phyloP scores from a whole-genome alignment of 495 filamentous ascomycete species.

The Xylaria grammica region DNA sequence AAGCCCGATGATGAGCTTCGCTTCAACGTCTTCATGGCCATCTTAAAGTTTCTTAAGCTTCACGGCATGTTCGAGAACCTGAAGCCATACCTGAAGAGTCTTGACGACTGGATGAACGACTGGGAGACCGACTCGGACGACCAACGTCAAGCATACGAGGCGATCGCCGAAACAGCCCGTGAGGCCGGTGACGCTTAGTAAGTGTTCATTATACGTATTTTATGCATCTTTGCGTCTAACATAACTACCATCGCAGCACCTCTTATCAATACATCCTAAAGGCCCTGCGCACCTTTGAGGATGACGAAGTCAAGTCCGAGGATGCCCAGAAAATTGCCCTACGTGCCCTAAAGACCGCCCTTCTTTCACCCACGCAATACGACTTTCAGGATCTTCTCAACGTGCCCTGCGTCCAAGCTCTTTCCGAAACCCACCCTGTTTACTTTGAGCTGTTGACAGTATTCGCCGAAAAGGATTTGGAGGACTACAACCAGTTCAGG shows the following conservation, averaged over 20 bases:
- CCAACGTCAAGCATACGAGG: slow-evolving; percentile 77
- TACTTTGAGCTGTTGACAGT: slow-evolving; percentile 92
- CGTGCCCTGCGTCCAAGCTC: slow-evolving; percentile 83
- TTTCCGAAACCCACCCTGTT: slow-evolving; percentile 78
- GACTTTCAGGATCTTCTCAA: slow-evolving; percentile 93
- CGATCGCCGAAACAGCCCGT: slow-evolving; percentile 76
- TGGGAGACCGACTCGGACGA: slow-evolving; percentile 87
- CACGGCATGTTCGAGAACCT: slow-evolving; percentile 78
- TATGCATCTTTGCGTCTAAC: slow-evolving; percentile 27
- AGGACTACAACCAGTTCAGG: slow-evolving; percentile 93
- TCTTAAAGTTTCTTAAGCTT: slow-evolving; percentile 77
- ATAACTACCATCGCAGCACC: slow-evolving; percentile 45
- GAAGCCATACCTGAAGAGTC: slow-evolving; percentile 73
- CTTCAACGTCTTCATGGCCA: slow-evolving; percentile 86
- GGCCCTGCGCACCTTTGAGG: slow-evolving; percentile 81
- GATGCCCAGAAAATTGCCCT: slow-evolving; percentile 83
- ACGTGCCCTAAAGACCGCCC: slow-evolving; percentile 80
- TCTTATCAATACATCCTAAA: slow-evolving; percentile 83
- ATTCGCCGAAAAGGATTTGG: slow-evolving; percentile 88
- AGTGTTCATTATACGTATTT: slow-evolving; percentile 31
- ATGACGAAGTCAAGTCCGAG: slow-evolving; percentile 67
- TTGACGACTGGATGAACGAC: slow-evolving; percentile 78
- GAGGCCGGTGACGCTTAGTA: slow-evolving; percentile 77
- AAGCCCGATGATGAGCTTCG: slow-evolving; percentile 73
- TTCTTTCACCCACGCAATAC: slow-evolving; percentile 77